Evolutionary conservation across 768 basidiomycete species (phyloP).

Genomic region (Pisolithus albus): DNA sequence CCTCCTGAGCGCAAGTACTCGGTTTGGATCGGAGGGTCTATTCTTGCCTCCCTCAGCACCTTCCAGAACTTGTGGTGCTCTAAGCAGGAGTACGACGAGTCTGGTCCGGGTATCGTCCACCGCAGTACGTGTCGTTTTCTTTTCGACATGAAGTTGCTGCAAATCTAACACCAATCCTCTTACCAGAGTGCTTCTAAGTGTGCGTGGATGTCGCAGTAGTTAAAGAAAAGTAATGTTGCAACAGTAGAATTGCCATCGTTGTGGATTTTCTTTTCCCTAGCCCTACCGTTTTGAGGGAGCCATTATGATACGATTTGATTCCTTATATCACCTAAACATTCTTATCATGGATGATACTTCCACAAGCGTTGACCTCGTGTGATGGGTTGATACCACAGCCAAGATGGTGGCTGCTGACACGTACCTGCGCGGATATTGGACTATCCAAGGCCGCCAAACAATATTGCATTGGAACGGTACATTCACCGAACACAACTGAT

Average conservation of each 20-base stretch:
- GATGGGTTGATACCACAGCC: not conserved
- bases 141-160: not conserved
- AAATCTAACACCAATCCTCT: not conserved
- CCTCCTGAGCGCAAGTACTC: conserved; percentile 94
- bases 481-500: no score
- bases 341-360: not conserved
- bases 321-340: not conserved
- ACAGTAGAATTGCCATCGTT: conserved; percentile 23
- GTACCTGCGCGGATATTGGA: no score
- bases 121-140: conserved; percentile 47
- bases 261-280: conserved; percentile 3
- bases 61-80: conserved; percentile 98
- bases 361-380: no score
- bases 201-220: conserved; percentile 12
- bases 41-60: conserved; percentile 82
- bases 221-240: conserved; percentile 11
- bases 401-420: not conserved
- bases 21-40: conserved; percentile 90
- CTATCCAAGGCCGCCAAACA: no score
- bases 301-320: not conserved
- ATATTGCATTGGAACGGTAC: no score
- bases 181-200: conserved; percentile 22
- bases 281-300: not conserved
- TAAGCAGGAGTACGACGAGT: conserved; percentile 89
- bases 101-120: conserved; percentile 72